These are phyloP conservation scores for Boletus vermiculosoides DNA, from an alignment of 768 basidiomycete genomes.

Conservation along the genomic window DNA sequence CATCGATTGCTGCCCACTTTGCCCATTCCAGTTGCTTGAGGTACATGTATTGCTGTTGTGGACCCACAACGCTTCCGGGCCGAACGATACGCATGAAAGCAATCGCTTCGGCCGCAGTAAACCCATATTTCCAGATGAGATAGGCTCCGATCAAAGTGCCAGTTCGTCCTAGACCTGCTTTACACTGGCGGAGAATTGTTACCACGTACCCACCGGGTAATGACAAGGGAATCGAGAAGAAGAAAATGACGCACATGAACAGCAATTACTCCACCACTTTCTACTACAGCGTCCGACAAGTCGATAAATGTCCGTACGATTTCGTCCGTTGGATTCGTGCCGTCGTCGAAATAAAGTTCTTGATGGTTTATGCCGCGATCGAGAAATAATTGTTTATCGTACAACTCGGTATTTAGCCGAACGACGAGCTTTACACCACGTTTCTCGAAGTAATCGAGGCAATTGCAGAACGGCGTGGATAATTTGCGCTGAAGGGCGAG, in stretches of 20 bases:
- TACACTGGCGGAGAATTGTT: slow-evolving; percentile 58
- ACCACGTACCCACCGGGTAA: slow-evolving; percentile 18
- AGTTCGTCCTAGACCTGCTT: slow-evolving; percentile 94
- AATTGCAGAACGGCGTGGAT: slow-evolving; percentile 80
- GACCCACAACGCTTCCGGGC: slow-evolving; percentile 90
- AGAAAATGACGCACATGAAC: slow-evolving; percentile 65
- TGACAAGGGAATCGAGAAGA: slow-evolving; percentile 8
- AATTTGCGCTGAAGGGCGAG: slow-evolving; percentile 75
- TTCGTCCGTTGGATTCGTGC: slow-evolving; percentile 95
- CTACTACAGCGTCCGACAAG: slow-evolving; percentile 74
- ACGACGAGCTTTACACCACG: slow-evolving; percentile 87
- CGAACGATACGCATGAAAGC: slow-evolving; percentile 98
- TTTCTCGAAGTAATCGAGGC: slow-evolving; percentile 90
- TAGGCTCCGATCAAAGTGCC: slow-evolving; percentile 98
- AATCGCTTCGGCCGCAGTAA: slow-evolving; percentile 93
- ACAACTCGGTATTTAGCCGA: slow-evolving; percentile 90
- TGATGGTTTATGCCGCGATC: slow-evolving; percentile 85
- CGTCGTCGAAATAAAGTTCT: slow-evolving; percentile 97
- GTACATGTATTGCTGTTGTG: slow-evolving; percentile 94
- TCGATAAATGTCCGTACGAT: slow-evolving; percentile 92
- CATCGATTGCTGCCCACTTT: slow-evolving; percentile 89
- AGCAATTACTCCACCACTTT: slow-evolving; percentile 77
- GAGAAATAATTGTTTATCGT: slow-evolving; percentile 77
- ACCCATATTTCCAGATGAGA: slow-evolving; percentile 98
- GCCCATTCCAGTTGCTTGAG: slow-evolving; percentile 92